Percentiles rank a stretch among this genome's conserved stretches.
phyloP scores from a whole-genome alignment of 2,329 filamentous ascomycete genomes.

The Cercospora sp. region DNA sequence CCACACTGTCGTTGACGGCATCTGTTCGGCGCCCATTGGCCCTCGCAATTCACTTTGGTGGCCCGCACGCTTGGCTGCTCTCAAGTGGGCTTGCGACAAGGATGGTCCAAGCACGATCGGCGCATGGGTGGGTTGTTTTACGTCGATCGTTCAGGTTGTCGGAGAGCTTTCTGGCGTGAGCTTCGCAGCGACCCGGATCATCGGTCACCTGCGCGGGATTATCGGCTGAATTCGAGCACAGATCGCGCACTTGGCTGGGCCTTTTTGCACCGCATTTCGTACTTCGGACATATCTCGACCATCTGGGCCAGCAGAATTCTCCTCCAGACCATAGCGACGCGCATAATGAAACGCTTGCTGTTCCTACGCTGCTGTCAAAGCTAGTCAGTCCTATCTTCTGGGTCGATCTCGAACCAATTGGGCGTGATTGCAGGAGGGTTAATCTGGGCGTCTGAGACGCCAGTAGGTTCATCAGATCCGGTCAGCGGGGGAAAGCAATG shows the following conservation, averaged over 20 bases:
- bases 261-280: not conserved
- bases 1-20: not conserved
- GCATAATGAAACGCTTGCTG: not conserved
- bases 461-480: constrained; percentile 10
- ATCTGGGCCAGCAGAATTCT: not conserved
- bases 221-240: not conserved
- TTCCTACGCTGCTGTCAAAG: not conserved
- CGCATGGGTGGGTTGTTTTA: constrained; percentile 3
- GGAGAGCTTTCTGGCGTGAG: not conserved
- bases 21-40: not conserved
- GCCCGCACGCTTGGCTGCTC: not conserved
- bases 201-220: not conserved
- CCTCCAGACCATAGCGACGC: not conserved
- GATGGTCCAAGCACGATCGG: not conserved
- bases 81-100: constrained; percentile 2
- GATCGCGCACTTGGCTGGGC: not conserved
- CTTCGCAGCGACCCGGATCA: constrained; percentile 4
- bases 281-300: not conserved
- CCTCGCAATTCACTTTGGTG: not conserved
- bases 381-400: not conserved
- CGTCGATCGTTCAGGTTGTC: constrained; percentile 2
- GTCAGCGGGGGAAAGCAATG: constrained; percentile 2
- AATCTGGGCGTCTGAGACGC: constrained; percentile 1
- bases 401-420: constrained; percentile 8
- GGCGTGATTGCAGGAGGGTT: constrained; percentile 19